phyloP scores from a whole-genome alignment of 1,284 basidiomycete genomes.

The Somion occarium region DNA sequence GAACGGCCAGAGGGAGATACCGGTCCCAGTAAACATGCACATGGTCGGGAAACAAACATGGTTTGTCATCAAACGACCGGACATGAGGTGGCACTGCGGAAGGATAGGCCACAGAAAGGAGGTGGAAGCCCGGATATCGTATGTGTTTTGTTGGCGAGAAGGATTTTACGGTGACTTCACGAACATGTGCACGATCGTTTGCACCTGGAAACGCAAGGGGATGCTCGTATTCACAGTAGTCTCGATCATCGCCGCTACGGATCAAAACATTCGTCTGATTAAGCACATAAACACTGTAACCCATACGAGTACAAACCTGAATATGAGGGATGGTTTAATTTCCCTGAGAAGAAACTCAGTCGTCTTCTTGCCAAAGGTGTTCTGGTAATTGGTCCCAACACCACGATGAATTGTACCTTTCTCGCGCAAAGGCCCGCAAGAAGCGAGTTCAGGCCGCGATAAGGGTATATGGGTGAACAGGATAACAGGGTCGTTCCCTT shows the following conservation, averaged over 20 bases:
- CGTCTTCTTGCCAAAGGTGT: slow-evolving; percentile 69
- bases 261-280: slow-evolving; percentile 1
- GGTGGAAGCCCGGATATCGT: slow-evolving; percentile 76
- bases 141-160: slow-evolving; percentile 81
- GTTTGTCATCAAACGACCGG: slow-evolving; percentile 31
- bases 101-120: slow-evolving; percentile 67
- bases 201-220: background rate
- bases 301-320: slow-evolving; percentile 60
- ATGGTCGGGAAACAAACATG: slow-evolving; percentile 56
- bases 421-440: slow-evolving; percentile 76
- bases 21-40: slow-evolving; percentile 40
- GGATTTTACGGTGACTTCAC: slow-evolving; percentile 76
- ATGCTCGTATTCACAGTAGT: slow-evolving; percentile 70
- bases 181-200: slow-evolving; percentile 20
- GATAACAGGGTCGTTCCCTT: slow-evolving; percentile 43
- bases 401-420: slow-evolving; percentile 68
- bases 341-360: slow-evolving; percentile 65
- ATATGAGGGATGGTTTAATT: slow-evolving; percentile 62
- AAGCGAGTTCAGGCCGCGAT: slow-evolving; percentile 60
- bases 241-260: slow-evolving; percentile 80
- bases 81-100: slow-evolving; percentile 20
- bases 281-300: background rate
- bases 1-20: slow-evolving; percentile 41
- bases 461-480: slow-evolving; percentile 84
- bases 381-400: slow-evolving; percentile 80